phyloP scores from a whole-genome alignment of 2,329 filamentous ascomycete species.

The Phaeosphaeriaceae sp. region DNA sequence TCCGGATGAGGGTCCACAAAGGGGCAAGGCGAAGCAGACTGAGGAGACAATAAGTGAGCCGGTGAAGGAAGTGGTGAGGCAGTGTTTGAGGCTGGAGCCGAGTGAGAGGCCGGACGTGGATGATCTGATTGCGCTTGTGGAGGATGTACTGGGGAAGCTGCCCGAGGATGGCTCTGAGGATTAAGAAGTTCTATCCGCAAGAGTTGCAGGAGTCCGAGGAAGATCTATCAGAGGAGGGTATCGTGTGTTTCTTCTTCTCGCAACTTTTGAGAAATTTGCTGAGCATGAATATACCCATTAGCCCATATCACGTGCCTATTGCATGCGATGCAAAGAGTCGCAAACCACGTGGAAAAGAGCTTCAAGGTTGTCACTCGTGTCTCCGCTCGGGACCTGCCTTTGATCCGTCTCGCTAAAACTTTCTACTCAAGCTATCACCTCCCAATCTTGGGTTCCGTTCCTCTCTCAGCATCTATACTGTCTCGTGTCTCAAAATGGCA shows the following conservation, averaged over 20 bases:
- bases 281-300: not conserved
- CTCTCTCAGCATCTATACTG: not conserved
- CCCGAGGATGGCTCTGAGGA: conserved; percentile 64
- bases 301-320: not conserved
- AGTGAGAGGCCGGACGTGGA: conserved; percentile 86
- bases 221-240: not conserved
- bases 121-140: conserved; percentile 81
- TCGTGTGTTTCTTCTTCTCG: not conserved
- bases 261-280: not conserved
- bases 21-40: conserved; percentile 61
- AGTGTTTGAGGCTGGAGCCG: conserved; percentile 86
- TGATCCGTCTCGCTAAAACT: too few relatives aligned
- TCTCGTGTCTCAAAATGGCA: not conserved
- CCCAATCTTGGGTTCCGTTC: not conserved
- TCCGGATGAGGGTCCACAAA: conserved; percentile 77
- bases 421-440: not conserved
- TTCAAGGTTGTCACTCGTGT: too few relatives aligned
- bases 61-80: conserved; percentile 86
- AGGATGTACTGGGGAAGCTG: conserved; percentile 72
- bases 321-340: not conserved
- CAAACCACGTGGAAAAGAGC: not conserved
- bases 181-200: not conserved
- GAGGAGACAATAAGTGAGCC: conserved; percentile 75
- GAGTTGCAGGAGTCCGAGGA: not conserved
- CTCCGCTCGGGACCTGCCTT: too few relatives aligned